A percentile compares a stretch with the other conserved stretches of the same genome.
These are phyloP conservation scores for Posidonia australis DNA, from an alignment of 106 monocot species.

Conservation along the genomic window DNA sequence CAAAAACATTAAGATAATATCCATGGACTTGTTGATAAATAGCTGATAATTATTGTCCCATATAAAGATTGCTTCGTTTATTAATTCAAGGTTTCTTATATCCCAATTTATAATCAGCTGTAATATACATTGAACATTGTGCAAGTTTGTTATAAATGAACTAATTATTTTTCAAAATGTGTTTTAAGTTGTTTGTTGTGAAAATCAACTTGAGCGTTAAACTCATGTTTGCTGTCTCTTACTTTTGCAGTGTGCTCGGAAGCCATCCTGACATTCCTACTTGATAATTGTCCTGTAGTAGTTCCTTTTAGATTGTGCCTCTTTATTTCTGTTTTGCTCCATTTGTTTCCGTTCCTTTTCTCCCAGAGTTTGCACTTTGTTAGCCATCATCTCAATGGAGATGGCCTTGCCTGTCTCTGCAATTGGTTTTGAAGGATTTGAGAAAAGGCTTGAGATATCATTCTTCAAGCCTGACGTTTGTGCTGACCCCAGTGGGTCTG, in stretches of 20 bases:
- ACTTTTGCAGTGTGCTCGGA: slow-evolving; percentile 64
- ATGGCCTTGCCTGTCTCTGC: background rate
- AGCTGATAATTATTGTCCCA: too few species aligned
- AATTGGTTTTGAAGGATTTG: slow-evolving; percentile 94
- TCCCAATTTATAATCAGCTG: too few species aligned
- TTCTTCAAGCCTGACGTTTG: slow-evolving; percentile 56
- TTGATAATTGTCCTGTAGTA: background rate
- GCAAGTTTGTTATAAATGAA: too few species aligned
- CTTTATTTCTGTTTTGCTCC: slow-evolving; percentile 1
- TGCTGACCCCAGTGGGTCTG: slow-evolving; percentile 39
- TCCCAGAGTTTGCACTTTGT: too few species aligned
- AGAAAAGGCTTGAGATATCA: slow-evolving; percentile 82
- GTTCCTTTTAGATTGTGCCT: slow-evolving; percentile 34
- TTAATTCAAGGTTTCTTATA: too few species aligned
- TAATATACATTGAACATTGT: too few species aligned
- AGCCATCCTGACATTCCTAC: slow-evolving; percentile 71
- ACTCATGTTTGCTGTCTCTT: background rate
- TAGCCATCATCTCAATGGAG: too few species aligned
- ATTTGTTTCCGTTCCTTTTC: background rate
- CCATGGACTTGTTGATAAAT: too few species aligned
- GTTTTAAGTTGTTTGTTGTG: background rate
- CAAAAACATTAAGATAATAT: too few species aligned
- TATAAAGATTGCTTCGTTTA: too few species aligned
- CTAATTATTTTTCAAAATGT: background rate
- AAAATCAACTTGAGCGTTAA: background rate